A percentile compares a stretch with the other conserved stretches of the same genome.
Evolutionary conservation across 768 basidiomycete species (phyloP).

Genomic region (Hypholoma fasciculare): DNA sequence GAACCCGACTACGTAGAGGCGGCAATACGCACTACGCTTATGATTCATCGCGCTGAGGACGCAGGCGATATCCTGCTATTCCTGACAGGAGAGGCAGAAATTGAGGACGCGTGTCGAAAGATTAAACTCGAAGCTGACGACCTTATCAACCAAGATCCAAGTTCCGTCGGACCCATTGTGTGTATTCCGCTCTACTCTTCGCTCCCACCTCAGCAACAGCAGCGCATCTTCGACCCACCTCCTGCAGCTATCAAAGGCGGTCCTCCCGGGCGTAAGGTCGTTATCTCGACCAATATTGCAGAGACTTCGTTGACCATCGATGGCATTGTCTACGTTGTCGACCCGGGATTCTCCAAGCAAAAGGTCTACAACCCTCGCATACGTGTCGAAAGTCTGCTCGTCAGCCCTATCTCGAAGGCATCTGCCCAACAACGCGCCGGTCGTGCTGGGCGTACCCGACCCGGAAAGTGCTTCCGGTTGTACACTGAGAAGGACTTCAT

Average conservation of each 20-base stretch:
- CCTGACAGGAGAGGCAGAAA: conserved; percentile 98
- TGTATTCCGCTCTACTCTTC: conserved; percentile 96
- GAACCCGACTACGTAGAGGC: conserved; percentile 97
- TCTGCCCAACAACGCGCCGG: conserved; percentile 96
- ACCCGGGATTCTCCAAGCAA: conserved; percentile 97
- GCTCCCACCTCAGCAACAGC: conserved; percentile 92
- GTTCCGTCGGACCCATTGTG: conserved; percentile 78
- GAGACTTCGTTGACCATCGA: conserved; percentile 98
- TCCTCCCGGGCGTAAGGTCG: conserved; percentile 89
- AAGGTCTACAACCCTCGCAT: conserved; percentile 98
- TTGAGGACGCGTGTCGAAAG: conserved; percentile 93
- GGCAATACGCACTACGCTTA: conserved; percentile 91
- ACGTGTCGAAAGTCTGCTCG: conserved; percentile 90
- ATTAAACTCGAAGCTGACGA: conserved; percentile 92
- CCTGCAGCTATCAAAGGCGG: conserved; percentile 57
- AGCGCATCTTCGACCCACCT: conserved; percentile 95
- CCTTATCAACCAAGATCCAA: conserved; percentile 66
- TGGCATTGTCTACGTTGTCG: conserved; percentile 99
- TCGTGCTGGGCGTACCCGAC: conserved; percentile 92
- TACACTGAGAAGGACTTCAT: conserved; percentile 99
- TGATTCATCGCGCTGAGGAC: conserved; percentile 96
- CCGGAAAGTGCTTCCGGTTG: conserved; percentile 95
- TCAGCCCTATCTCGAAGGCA: conserved; percentile 95
- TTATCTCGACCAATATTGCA: conserved; percentile 96
- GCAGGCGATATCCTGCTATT: conserved; percentile 92